Conservation (phyloP, 495 filamentous ascomycete species). For the Aspergillus nanangensis region DNA sequence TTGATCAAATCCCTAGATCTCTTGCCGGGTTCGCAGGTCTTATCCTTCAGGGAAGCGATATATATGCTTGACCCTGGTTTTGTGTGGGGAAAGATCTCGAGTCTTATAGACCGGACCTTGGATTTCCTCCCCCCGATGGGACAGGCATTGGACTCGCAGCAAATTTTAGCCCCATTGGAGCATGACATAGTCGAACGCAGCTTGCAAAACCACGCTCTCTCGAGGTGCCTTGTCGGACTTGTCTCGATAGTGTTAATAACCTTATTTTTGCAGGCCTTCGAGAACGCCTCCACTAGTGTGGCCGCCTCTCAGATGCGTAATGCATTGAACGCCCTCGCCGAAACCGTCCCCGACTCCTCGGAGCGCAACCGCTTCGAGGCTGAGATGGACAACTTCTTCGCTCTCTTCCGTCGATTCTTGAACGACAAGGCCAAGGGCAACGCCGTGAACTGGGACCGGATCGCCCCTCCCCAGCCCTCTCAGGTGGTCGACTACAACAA, state of each 20-base stretch:
- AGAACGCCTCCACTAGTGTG: slow-evolving; percentile 97
- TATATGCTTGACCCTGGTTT: no score
- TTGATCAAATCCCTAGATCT: no score
- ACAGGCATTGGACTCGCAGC: no score
- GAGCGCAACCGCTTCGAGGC: slow-evolving; percentile 94
- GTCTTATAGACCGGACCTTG: no score
- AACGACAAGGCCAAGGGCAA: slow-evolving; percentile 99
- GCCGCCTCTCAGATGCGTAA: slow-evolving; percentile 99
- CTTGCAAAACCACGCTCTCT: no score
- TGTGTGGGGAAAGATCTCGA: no score
- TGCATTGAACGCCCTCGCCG: slow-evolving; percentile 84
- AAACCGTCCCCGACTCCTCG: slow-evolving; percentile 75
- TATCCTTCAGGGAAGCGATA: no score
- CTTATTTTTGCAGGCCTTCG: slow-evolving; percentile 68
- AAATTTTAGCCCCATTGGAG: no score
- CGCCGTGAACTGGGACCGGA: slow-evolving; percentile 91
- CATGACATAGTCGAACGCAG: no score
- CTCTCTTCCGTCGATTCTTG: slow-evolving; percentile 94
- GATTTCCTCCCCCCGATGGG: no score
- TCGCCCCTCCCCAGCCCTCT: slow-evolving; percentile 81
- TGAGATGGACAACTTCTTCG: slow-evolving; percentile 99
- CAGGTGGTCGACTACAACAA: slow-evolving; percentile 93
- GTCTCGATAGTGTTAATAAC: slow-evolving; percentile 4
- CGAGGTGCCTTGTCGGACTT: no score
- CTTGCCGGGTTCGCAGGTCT: no score